Evolutionary conservation across 179 eudicot species (phyloP), one percentile per base, ranked within the genome.

Genomic region (Gypsophila paniculata): DNA sequence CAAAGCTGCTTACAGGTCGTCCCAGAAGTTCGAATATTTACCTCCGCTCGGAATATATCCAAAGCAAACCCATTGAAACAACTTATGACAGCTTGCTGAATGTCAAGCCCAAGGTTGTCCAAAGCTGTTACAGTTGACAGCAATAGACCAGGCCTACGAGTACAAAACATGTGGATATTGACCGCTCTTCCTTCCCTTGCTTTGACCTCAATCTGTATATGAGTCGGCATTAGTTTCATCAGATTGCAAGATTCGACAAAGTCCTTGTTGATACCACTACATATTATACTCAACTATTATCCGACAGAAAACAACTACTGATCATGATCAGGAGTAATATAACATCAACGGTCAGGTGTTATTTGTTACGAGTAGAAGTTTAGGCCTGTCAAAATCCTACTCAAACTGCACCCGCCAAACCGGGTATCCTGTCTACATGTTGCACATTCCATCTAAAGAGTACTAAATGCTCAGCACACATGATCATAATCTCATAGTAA

Each of bases 11-110:
- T 9, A 57, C 13, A 10, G 29, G 32, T 21, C 25, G 32, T 60
- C 64, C 64, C 0, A 7, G 38, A 60, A 13, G 8, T 60, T 0
- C 8, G 55, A 61, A 53, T 57, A 12, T 22, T 67, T 85, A 91
- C 96, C 96, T 88, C 93, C 1, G 93, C 91, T 39, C 87, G 80
- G 74, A 84, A 90, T 53, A 89, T 87, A 82, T 91, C 90, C 84
- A 91, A 63, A 39, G 90, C 89, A 78, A 91, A 90, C 61, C 91
- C 96, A 78, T 88, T 83, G 84, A 90, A 91, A 79, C 93, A 86
- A 81, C 91, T 91, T 61, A 86, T 86, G 77, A 88, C 96, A 72
- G 90, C 92, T 79, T 90, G 91, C 72, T 90, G 93, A 80, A 91
- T 82, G 75, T 90, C 90, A 65, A 91, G 76, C 72, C 96, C 97